Evolutionary conservation across 2,329 filamentous ascomycete genomes (phyloP).

Genomic region (Fusarium pininemorale): DNA sequence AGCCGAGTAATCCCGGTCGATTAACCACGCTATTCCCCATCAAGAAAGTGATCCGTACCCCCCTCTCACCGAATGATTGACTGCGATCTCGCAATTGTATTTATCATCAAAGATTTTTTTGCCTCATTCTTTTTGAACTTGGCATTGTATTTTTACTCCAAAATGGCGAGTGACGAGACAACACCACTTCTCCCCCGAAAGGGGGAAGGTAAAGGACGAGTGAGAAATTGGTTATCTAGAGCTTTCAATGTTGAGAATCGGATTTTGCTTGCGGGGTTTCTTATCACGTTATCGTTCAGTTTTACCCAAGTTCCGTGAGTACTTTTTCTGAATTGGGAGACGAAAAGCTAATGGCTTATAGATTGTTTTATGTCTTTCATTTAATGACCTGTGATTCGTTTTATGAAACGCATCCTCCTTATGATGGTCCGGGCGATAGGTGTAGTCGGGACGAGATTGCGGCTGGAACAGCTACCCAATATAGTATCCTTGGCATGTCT

Average conservation of each 20-base stretch:
- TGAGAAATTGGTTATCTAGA: conserved; percentile 24
- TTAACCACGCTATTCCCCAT: conserved; percentile 8
- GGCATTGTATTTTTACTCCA: not conserved
- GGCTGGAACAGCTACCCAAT: conserved; percentile 69
- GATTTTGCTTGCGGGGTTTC: conserved; percentile 66
- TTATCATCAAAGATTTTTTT: conserved; percentile 29
- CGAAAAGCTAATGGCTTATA: conserved; percentile 22
- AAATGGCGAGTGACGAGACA: conserved; percentile 37
- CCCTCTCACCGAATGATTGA: conserved; percentile 23
- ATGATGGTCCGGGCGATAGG: conserved; percentile 57
- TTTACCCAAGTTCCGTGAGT: conserved; percentile 61
- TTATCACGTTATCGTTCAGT: conserved; percentile 63
- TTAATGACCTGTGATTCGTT: conserved; percentile 77
- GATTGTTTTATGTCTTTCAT: conserved; percentile 71
- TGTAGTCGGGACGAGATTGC: conserved; percentile 71
- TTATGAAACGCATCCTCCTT: conserved; percentile 67
- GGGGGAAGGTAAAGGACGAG: not conserved
- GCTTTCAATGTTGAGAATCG: conserved; percentile 52
- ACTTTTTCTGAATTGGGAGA: no score
- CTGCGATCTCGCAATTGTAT: conserved; percentile 12
- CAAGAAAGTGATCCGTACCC: not conserved
- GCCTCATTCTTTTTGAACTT: not conserved
- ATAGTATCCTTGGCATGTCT: conserved; percentile 71
- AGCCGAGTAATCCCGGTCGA: conserved; percentile 19
- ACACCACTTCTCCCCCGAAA: conserved; percentile 36